These are phyloP conservation scores for Fusarium subglutinans DNA, from an alignment of 2,329 filamentous ascomycete genomes.

Conservation along the genomic window DNA sequence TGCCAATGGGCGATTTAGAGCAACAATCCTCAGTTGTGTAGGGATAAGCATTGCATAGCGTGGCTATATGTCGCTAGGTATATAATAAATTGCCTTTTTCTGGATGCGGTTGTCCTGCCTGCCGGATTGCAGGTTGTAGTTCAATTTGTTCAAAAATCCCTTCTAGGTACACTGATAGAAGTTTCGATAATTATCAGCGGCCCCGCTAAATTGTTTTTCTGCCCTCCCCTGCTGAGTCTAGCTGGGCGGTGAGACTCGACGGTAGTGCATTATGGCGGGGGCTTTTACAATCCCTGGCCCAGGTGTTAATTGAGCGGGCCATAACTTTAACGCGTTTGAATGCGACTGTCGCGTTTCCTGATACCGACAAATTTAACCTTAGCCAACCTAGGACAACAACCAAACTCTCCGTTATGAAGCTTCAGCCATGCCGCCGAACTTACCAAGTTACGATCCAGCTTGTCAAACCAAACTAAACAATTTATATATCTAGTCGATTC, in stretches of 20 bases:
- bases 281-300: background rate
- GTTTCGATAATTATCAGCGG: slow-evolving; percentile 14
- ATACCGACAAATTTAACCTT: slow-evolving; percentile 14
- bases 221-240: slow-evolving; percentile 30
- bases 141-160: background rate
- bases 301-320: slow-evolving; percentile 25
- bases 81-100: background rate
- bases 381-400: background rate
- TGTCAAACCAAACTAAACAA: background rate
- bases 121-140: background rate
- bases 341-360: slow-evolving; percentile 33
- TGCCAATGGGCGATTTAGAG: slow-evolving; percentile 34
- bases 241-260: slow-evolving; percentile 18
- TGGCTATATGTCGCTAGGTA: background rate
- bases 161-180: background rate
- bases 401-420: background rate
- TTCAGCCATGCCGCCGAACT: background rate
- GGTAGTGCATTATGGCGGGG: background rate
- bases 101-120: background rate
- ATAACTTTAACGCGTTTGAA: slow-evolving; percentile 31
- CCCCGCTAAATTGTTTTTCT: slow-evolving; percentile 43
- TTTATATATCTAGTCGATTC: background rate
- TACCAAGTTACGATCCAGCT: background rate
- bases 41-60: slow-evolving; percentile 44
- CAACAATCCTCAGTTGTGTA: slow-evolving; percentile 32